Evolutionary conservation across 208 protist genomes (phyloP).

Genomic region (Sergeia podlipaevii): DNA sequence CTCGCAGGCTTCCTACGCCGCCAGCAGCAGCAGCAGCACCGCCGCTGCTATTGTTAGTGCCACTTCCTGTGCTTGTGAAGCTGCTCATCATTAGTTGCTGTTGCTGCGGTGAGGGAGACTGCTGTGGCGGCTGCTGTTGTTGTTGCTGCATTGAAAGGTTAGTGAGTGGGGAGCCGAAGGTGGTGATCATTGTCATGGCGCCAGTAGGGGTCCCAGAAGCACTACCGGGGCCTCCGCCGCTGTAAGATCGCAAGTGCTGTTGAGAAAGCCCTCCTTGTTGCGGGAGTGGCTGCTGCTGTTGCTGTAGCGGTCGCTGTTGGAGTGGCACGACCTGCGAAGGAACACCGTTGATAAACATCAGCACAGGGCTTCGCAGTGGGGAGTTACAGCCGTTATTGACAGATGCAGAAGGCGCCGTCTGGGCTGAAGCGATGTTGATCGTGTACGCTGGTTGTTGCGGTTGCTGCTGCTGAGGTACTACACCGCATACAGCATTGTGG

Average conservation of each 20-base stretch:
- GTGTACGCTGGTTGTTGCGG: not conserved
- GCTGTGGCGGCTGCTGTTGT: not conserved
- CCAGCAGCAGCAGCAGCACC: not conserved
- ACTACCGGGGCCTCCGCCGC: too few relatives aligned
- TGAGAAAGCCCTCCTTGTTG: not conserved
- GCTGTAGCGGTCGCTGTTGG: conserved; percentile 1
- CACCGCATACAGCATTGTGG: too few relatives aligned
- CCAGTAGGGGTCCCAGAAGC: too few relatives aligned
- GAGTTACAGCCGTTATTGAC: too few relatives aligned
- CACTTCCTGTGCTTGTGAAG: not conserved
- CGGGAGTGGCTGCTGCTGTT: not conserved
- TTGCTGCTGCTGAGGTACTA: conserved; percentile 5
- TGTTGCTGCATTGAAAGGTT: not conserved
- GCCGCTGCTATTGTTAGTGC: not conserved
- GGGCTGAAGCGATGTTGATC: too few relatives aligned
- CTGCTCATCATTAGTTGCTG: not conserved
- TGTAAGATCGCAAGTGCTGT: not conserved
- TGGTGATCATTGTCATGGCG: not conserved
- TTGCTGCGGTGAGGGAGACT: not conserved
- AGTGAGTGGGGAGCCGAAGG: not conserved
- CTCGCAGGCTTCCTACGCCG: not conserved
- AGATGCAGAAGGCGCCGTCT: too few relatives aligned
- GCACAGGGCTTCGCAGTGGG: too few relatives aligned
- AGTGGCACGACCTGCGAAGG: not conserved
- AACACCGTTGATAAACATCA: too few relatives aligned